Evolutionary conservation across 169 alveolate genomes (phyloP), one percentile per base, ranked within the genome.

Genomic region (Hepatocystis sp.): DNA sequence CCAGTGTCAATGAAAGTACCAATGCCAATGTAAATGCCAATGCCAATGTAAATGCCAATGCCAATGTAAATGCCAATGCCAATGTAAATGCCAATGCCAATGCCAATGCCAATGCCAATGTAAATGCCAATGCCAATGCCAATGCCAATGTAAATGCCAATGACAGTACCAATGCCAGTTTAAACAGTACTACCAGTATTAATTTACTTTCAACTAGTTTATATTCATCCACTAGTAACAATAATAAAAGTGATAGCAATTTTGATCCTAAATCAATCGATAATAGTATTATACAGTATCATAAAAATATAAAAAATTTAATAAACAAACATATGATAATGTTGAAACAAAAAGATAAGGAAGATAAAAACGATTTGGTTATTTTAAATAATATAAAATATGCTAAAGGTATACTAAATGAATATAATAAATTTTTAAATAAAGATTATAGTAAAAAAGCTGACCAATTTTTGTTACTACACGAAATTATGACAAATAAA

Each of bases 321-420:
- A 21, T 47, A 65, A 42, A 47, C 42, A n/a, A 47, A 17, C 34
- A 65, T 27, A 65, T 34, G 5, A 28, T 4, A 25, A 23, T 65
- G 15, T 21, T 65, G 46, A 47, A 23, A 52, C 42, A 36, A 65
- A 65, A 25, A 17, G 30, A n/a, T 21, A 53, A 25, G 27, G 64
- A 65, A 32, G 56, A 65, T 65, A 65, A 15, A 0, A 28, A 36
- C 47, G 84, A 65, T 23, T 47, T 65, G 49, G 46, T 13, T 11
- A 36, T 65, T 65, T 30, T 65, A 5, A 28, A 46, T 27, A 65
- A 65, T 46, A 65, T 65, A 65, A 65, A 65, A 65, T 65, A 27
- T 44, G 84, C 84, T 27, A 65, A 65, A 7, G 64, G 64, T 13
- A 34, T 65, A 4, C 36, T 65, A 34, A 47, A 53, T 2, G 84